Evolutionary conservation across 345 rosid genomes (phyloP).

Genomic region (Salix brachista): DNA sequence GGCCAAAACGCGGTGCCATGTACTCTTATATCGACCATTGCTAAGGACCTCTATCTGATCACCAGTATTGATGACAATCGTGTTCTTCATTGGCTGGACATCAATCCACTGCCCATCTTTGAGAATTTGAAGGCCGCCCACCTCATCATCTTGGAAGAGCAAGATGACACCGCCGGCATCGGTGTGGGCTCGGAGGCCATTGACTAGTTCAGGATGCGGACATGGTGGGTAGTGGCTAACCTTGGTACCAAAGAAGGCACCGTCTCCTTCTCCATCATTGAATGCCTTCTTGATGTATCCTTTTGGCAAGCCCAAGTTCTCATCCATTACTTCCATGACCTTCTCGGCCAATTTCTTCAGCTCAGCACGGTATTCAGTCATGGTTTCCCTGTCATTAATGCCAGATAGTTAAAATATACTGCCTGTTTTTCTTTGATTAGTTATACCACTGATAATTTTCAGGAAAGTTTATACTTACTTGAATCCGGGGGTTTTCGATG

Average conservation of each 20-base stretch:
- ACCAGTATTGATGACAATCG: slow-evolving; percentile 81
- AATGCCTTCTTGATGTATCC: slow-evolving; percentile 63
- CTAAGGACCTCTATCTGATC: slow-evolving; percentile 91
- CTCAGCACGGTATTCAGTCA: slow-evolving; percentile 66
- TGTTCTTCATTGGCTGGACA: slow-evolving; percentile 62
- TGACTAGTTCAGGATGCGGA: slow-evolving; percentile 62
- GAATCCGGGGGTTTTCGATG: slow-evolving; percentile 51
- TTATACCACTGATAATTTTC: not conserved
- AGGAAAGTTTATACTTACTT: slow-evolving; percentile 48
- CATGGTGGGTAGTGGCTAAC: slow-evolving; percentile 97
- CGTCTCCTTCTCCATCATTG: slow-evolving; percentile 44
- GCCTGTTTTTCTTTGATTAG: not conserved
- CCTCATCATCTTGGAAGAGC: slow-evolving; percentile 75
- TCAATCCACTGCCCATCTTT: slow-evolving; percentile 84
- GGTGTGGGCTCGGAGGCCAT: slow-evolving; percentile 84
- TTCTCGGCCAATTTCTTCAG: slow-evolving; percentile 63
- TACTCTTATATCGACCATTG: slow-evolving; percentile 85
- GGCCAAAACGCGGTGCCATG: slow-evolving; percentile 74
- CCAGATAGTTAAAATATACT: not conserved
- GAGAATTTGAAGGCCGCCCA: slow-evolving; percentile 78
- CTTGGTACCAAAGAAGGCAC: slow-evolving; percentile 72
- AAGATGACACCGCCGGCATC: slow-evolving; percentile 94
- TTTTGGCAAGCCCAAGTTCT: slow-evolving; percentile 60
- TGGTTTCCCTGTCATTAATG: slow-evolving; percentile 51
- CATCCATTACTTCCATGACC: slow-evolving; percentile 84